phyloP scores from a whole-genome alignment of 148 eudicot genomes.

The Spergularia bocconei region DNA sequence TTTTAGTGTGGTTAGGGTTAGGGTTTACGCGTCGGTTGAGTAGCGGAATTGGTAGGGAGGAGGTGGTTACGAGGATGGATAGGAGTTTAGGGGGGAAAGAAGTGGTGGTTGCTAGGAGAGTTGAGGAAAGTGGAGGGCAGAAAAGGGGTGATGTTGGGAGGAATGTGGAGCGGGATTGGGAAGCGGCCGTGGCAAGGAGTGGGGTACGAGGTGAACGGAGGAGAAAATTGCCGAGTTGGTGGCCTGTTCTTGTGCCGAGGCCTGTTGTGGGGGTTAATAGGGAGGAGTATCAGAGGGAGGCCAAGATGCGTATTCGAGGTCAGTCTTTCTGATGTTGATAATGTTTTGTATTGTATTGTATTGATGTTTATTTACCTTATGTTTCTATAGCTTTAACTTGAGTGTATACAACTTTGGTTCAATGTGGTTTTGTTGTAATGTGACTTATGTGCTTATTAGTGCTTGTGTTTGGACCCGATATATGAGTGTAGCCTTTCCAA shows the following conservation, averaged over 20 bases:
- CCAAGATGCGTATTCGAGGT: slow-evolving; percentile 71
- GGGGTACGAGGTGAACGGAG: slow-evolving; percentile 28
- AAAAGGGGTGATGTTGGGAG: slow-evolving; percentile 11
- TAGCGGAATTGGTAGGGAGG: slow-evolving; percentile 22
- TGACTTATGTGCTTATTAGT: not conserved
- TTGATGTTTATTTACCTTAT: not conserved
- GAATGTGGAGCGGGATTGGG: slow-evolving; percentile 21
- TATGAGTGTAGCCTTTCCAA: not conserved
- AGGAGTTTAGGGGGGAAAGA: slow-evolving; percentile 88
- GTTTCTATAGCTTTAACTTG: not conserved
- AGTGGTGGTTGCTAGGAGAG: slow-evolving; percentile 58
- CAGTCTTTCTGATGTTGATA: slow-evolving; percentile 4
- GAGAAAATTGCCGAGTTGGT: slow-evolving; percentile 74
- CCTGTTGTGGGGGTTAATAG: slow-evolving; percentile 23
- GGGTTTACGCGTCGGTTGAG: slow-evolving; percentile 31
- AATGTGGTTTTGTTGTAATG: slow-evolving; percentile 1
- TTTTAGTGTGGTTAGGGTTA: slow-evolving; percentile 40
- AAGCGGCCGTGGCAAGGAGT: slow-evolving; percentile 16
- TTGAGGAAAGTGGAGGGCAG: slow-evolving; percentile 4
- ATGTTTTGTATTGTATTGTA: not conserved
- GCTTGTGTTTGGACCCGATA: not conserved
- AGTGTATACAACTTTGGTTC: not conserved
- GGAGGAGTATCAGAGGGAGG: slow-evolving; percentile 66
- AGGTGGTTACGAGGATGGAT: slow-evolving; percentile 63
- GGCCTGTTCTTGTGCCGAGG: slow-evolving; percentile 51